phyloP scores from a whole-genome alignment of 768 basidiomycete species.

The Leccinum arenicola region DNA sequence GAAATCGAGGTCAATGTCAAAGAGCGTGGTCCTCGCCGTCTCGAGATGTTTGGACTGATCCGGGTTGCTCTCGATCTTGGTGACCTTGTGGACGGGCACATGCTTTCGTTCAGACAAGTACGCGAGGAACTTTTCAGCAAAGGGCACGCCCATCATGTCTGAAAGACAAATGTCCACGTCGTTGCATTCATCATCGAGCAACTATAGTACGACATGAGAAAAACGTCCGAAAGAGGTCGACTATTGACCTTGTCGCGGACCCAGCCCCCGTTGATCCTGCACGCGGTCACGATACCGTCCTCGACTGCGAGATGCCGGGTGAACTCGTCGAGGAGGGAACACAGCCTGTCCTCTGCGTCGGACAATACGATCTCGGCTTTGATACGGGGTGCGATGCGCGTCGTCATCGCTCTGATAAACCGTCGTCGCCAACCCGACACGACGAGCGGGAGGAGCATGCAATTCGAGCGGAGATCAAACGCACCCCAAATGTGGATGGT shows the following conservation, averaged over 20 bases:
- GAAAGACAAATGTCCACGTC: constrained; percentile 93
- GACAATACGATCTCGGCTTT: constrained; percentile 53
- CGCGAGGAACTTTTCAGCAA: constrained; percentile 74
- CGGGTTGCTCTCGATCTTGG: constrained; percentile 89
- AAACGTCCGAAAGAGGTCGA: constrained; percentile 3
- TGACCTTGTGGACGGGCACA: constrained; percentile 48
- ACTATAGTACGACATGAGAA: constrained; percentile 41
- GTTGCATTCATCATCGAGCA: constrained; percentile 77
- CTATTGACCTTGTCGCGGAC: constrained; percentile 89
- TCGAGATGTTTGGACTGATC: constrained; percentile 98
- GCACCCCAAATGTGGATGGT: constrained; percentile 14
- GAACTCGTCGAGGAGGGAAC: constrained; percentile 79
- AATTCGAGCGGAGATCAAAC: constrained; percentile 29
- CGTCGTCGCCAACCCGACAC: constrained; percentile 7
- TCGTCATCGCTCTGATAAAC: constrained; percentile 28
- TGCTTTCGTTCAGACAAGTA: constrained; percentile 41
- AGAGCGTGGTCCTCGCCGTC: constrained; percentile 81
- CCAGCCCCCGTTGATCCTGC: constrained; percentile 97
- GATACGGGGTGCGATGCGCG: constrained; percentile 31
- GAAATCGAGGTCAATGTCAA: constrained; percentile 84
- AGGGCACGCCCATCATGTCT: constrained; percentile 85
- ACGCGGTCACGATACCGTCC: constrained; percentile 56
- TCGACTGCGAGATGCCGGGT: constrained; percentile 51
- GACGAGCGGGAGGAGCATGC: constrained; percentile 8
- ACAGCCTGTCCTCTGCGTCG: constrained; percentile 65